Base-by-base conservation (phyloP, 805 yeast genomes). In the Ogataea paraovalis region DNA sequence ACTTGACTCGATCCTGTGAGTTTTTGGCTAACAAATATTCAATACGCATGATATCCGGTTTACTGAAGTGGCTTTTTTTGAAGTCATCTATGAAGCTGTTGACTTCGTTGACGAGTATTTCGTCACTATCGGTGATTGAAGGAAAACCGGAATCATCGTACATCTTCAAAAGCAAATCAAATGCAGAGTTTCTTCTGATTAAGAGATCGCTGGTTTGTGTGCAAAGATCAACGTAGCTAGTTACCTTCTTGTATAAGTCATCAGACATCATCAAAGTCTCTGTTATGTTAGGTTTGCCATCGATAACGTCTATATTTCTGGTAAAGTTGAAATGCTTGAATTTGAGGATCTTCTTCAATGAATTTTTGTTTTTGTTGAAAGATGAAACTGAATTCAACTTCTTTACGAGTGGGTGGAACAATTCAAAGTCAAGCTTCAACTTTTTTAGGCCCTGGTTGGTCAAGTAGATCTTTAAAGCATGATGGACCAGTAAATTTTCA, bases 111-210 rank as follows among this genome's bases (percentile, higher is more conserved):
- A n/a, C 9, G 34, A 22, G 19, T 4, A 20, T 22, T 10, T 38
- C 20, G 2, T 43, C 30, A 9, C 22, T 12, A 10, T 43, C 30
- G 3, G 39, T 40, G 1, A 48, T 42, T 10, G 54, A 51, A 19
- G 46, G 40, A 32, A 47, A 51, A 13, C 32, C 7, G 8, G 18
- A 3, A 12, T 43, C 49, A 20, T 44, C 41, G 25, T 38, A 51
- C 13, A 48, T 43, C 23, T 25, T 42, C 9, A 51, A 40, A 9
- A 51, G 22, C 38, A 48, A n/a, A 33, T 51, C 54, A 39, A 51
- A 45, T 2, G 52, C 47, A 8, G 54, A 48, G 41, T 48, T 48
- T 43, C 45, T 51, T n/a, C 54, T 32, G n/a, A 51, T 45, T 4
- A 33, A 20, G 14, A 51, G 19, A 5, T 45, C 34, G 8, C n/a